phyloP scores from a whole-genome alignment of 805 yeast species.

The Candida maesae region DNA sequence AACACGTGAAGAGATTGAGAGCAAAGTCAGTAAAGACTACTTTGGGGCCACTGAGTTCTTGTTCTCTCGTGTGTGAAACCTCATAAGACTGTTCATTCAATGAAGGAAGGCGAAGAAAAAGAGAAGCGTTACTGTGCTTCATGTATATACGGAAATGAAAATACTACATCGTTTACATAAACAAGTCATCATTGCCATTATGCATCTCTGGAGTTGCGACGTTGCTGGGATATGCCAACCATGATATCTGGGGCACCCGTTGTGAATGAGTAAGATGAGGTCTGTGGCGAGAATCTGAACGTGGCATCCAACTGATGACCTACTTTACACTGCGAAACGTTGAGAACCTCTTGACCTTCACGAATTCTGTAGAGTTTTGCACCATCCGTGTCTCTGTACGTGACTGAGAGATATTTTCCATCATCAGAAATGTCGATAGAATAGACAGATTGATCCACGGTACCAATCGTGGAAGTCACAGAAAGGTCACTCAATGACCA shows the following conservation, averaged over 20 bases:
- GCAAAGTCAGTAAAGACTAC: conserved; percentile 49
- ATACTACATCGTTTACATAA: conserved; percentile 7
- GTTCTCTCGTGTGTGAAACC: conserved; percentile 30
- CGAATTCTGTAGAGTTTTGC: conserved; percentile 36
- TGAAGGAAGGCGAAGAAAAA: too few species aligned
- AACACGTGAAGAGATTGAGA: conserved; percentile 69
- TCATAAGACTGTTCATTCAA: too few species aligned
- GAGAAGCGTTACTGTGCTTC: too few species aligned
- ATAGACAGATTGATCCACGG: conserved; percentile 41
- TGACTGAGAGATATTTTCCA: conserved; percentile 42
- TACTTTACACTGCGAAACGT: conserved; percentile 18
- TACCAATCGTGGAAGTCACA: conserved; percentile 34
- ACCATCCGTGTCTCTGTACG: conserved; percentile 40
- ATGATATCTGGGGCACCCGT: background rate
- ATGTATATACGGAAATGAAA: too few species aligned
- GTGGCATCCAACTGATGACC: conserved; percentile 24
- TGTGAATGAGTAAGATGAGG: conserved; percentile 25
- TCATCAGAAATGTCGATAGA: conserved; percentile 40
- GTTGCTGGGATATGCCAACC: too few species aligned
- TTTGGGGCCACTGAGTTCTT: conserved; percentile 46
- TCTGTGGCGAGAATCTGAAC: conserved; percentile 32
- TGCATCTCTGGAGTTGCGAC: too few species aligned
- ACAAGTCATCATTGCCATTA: background rate
- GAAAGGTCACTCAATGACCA: conserved; percentile 44
- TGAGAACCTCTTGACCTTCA: conserved; percentile 22